Conservation (phyloP, 1,284 basidiomycete species). For the Serendipita sp. region DNA sequence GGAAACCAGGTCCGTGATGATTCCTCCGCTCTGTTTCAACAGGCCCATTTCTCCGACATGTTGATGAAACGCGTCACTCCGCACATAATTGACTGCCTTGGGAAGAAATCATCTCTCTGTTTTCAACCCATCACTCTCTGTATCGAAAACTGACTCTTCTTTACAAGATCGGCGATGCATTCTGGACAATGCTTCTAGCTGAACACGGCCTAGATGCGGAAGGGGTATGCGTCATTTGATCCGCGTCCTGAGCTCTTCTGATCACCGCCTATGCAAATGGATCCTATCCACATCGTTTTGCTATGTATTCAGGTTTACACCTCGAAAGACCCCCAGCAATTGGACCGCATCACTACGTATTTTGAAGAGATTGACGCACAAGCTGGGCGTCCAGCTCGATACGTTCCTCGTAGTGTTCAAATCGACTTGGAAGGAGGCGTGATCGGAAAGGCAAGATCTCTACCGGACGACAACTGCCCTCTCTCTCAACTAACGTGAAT, state of each 20-base stretch:
- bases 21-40: neutral
- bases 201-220: slow-evolving; percentile 62
- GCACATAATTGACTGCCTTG: neutral
- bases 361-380: slow-evolving; percentile 44
- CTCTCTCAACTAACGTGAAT: slow-evolving; percentile 2
- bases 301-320: slow-evolving; percentile 28
- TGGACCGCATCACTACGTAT: slow-evolving; percentile 52
- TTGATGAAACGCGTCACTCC: neutral
- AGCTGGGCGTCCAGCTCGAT: slow-evolving; percentile 38
- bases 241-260: slow-evolving; percentile 7
- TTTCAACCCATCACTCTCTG: neutral
- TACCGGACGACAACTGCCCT: neutral
- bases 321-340: slow-evolving; percentile 34
- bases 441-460: slow-evolving; percentile 50
- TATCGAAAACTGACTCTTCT: slow-evolving; percentile 4
- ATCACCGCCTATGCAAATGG: too few species aligned
- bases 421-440: slow-evolving; percentile 89
- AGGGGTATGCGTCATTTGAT: slow-evolving; percentile 37
- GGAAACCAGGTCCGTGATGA: slow-evolving; percentile 39
- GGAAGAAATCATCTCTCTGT: neutral
- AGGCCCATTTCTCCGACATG: neutral
- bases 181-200: slow-evolving; percentile 66
- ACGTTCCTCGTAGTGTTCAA: slow-evolving; percentile 88
- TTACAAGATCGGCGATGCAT: slow-evolving; percentile 45
- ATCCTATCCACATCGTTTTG: neutral